Evolutionary conservation across 306 rosid genomes (phyloP).

Genomic region (Macrotyloma uniflorum): DNA sequence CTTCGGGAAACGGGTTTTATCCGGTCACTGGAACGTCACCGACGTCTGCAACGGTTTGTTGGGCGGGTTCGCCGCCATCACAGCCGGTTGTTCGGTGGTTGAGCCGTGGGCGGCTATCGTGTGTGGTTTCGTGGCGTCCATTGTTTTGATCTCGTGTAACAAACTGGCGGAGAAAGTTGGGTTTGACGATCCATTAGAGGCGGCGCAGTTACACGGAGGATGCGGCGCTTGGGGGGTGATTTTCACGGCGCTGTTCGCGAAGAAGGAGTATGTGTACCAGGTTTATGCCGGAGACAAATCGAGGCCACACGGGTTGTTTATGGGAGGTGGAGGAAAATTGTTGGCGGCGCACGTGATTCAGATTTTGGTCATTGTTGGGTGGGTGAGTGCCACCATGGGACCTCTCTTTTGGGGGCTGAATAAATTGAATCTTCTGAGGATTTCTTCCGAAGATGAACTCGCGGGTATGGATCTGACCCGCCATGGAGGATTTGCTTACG

Average conservation of each 20-base stretch:
- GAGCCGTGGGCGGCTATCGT: constrained; percentile 94
- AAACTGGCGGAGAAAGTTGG: constrained; percentile 59
- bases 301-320: constrained; percentile 62
- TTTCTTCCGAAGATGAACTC: constrained; percentile 74
- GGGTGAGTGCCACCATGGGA: constrained; percentile 96
- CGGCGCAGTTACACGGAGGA: constrained; percentile 93
- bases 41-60: constrained; percentile 88
- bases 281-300: constrained; percentile 49
- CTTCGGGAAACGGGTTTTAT: constrained; percentile 73
- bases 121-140: constrained; percentile 74
- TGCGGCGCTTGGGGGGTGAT: constrained; percentile 97
- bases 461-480: constrained; percentile 98
- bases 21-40: constrained; percentile 94
- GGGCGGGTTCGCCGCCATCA: constrained; percentile 92
- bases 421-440: constrained; percentile 68
- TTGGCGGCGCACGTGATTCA: constrained; percentile 77
- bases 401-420: constrained; percentile 65
- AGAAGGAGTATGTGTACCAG: constrained; percentile 62
- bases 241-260: constrained; percentile 83
- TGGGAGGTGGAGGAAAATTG: constrained; percentile 81
- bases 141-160: constrained; percentile 69
- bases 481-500: constrained; percentile 92
- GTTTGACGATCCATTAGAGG: constrained; percentile 84
- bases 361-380: constrained; percentile 69
- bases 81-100: constrained; percentile 84